These are phyloP conservation scores for Fusarium duplospermum DNA, from an alignment of 2,329 filamentous ascomycete species.

Conservation along the genomic window DNA sequence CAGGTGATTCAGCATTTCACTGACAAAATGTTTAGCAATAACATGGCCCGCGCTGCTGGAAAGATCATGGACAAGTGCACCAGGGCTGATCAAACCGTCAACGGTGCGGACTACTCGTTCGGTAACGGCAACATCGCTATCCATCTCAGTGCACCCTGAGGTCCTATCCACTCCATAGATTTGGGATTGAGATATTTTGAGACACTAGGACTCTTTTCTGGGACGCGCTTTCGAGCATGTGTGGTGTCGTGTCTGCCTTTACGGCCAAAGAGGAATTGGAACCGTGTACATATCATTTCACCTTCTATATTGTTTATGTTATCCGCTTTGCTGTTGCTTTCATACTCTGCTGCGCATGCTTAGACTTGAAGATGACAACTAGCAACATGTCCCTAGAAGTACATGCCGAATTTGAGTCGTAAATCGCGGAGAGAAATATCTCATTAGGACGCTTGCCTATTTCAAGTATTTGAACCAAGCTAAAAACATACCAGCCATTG, in stretches of 20 bases:
- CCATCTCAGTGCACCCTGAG: background rate
- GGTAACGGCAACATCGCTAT: background rate
- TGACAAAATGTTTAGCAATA: background rate
- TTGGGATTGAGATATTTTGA: background rate
- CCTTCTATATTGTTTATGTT: background rate
- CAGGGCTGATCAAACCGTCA: background rate
- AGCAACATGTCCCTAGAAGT: background rate
- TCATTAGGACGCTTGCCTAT: background rate
- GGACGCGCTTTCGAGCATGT: background rate
- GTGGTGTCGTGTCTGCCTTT: background rate
- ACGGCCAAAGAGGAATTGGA: background rate
- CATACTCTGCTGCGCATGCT: background rate
- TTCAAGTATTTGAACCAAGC: background rate
- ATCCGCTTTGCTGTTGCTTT: background rate
- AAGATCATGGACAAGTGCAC: constrained; percentile 2
- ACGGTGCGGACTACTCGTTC: background rate
- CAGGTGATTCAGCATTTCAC: background rate
- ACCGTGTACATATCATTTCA: background rate
- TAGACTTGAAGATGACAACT: background rate
- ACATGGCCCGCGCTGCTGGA: background rate
- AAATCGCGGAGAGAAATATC: background rate
- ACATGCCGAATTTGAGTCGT: background rate
- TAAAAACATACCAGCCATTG: background rate
- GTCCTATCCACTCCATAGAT: background rate
- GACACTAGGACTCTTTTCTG: background rate